Conservation (phyloP, 164 flowering plant genomes). For the Vitis cinerea region DNA sequence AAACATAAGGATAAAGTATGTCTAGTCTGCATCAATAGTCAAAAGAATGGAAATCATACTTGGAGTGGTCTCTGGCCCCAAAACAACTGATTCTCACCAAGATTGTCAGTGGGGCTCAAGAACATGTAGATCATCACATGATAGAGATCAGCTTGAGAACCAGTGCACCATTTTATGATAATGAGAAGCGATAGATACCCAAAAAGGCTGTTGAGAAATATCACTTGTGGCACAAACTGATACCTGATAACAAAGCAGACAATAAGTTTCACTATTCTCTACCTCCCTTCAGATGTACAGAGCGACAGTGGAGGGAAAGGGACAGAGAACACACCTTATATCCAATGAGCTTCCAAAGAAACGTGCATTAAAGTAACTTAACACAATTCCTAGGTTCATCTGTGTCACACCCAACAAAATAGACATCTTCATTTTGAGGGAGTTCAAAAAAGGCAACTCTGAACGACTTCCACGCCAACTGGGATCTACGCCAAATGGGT, state of each 20-base stretch:
- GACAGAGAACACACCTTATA: slow-evolving; percentile 50
- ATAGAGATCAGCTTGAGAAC: slow-evolving; percentile 92
- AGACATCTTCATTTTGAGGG: slow-evolving; percentile 98
- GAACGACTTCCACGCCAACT: slow-evolving; percentile 98
- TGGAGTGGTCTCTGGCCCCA: slow-evolving; percentile 93
- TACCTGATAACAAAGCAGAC: slow-evolving; percentile 47
- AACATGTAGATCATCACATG: slow-evolving; percentile 99
- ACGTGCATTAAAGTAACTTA: slow-evolving; percentile 86
- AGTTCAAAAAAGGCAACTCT: slow-evolving; percentile 87
- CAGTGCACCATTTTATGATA: slow-evolving; percentile 90
- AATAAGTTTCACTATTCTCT: slow-evolving; percentile 11
- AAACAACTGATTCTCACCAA: slow-evolving; percentile 87
- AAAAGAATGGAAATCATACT: slow-evolving; percentile 35
- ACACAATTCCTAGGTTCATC: slow-evolving; percentile 82
- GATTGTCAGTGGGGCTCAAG: slow-evolving; percentile 86
- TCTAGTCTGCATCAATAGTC: not conserved
- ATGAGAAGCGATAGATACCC: slow-evolving; percentile 94
- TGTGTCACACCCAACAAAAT: slow-evolving; percentile 79
- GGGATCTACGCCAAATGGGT: slow-evolving; percentile 94
- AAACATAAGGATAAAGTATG: not conserved
- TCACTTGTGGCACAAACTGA: slow-evolving; percentile 92
- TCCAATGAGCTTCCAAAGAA: slow-evolving; percentile 72
- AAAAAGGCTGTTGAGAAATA: slow-evolving; percentile 90
- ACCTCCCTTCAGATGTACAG: not conserved
- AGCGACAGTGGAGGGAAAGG: not conserved